Conservation (phyloP, 2,329 filamentous ascomycete genomes). For the Cryphonectria carpinicola region DNA sequence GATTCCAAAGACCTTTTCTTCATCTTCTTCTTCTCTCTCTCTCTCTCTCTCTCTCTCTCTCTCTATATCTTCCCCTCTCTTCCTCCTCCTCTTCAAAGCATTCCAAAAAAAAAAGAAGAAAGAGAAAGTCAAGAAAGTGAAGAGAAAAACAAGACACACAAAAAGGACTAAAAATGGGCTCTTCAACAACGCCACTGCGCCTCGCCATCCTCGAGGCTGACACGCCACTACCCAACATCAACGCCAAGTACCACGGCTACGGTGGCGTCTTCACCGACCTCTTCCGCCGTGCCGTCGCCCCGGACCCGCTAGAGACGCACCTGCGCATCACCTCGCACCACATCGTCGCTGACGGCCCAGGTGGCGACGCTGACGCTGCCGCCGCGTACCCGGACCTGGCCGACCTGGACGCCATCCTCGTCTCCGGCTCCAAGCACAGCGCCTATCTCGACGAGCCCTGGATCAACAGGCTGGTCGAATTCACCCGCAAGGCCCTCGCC, state of each 20-base stretch:
- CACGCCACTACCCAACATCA: conserved; percentile 68
- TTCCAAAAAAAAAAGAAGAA: background rate
- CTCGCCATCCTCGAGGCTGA: conserved; percentile 91
- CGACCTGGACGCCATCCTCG: conserved; percentile 78
- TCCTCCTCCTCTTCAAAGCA: background rate
- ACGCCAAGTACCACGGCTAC: conserved; percentile 72
- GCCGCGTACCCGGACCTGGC: conserved; percentile 70
- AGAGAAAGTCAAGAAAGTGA: background rate
- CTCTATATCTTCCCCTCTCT: background rate
- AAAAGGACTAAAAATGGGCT: conserved; percentile 30
- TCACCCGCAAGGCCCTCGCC: conserved; percentile 56
- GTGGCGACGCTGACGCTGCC: conserved; percentile 38
- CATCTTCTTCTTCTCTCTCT: no score
- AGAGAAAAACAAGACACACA: background rate
- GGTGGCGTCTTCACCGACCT: conserved; percentile 69
- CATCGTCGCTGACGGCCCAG: conserved; percentile 69
- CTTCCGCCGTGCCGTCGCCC: conserved; percentile 55
- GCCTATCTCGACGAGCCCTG: conserved; percentile 75
- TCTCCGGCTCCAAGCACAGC: conserved; percentile 77
- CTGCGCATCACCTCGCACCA: conserved; percentile 70
- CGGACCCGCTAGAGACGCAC: conserved; percentile 47
- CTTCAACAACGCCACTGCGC: conserved; percentile 52
- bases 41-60: background rate
- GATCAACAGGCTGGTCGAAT: conserved; percentile 76
- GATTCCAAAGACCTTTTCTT: background rate